Evolutionary conservation across 345 rosid species (phyloP), one percentile per base, ranked within the genome.

Genomic region (Mangifera indica): DNA sequence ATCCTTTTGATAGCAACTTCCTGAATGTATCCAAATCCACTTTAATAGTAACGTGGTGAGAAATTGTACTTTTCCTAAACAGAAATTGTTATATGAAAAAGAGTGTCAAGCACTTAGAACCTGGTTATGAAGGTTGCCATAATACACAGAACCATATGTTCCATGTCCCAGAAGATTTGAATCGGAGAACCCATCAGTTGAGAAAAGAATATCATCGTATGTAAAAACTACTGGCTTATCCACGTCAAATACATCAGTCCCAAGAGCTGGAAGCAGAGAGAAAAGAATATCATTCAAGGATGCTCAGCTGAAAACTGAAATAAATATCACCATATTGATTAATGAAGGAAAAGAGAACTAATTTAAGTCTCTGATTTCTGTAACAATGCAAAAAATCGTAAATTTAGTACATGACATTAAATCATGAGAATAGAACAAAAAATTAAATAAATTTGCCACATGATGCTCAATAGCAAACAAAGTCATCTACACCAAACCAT

Each of bases 151-250:
- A 70, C 98, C 97, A 81, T 90, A 94, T 25, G 86, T 87, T 73
- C 98, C 98, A 76, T 85, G 98, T 44, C 97, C 98, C 78, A 92
- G 91, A 81, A 94, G 97, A 76, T 76, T 87, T 62, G 93, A 79
- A 72, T 92, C 97, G 2, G 95, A 84, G 67, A 94, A 94, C 67
- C 87, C 95, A 82, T 92, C 95, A 3, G 97, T 87, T 10, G 98
- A 81, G 17, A 46, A 78, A 49, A 77, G 76, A 55, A 94, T 84
- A 49, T 94, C 97, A 75, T 91, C 97, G 64, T 83, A 91, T 10
- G 84, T 80, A 77, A 94, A 94, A 70, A 90, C 90, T 76, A 85
- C 84, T 60, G 97, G 97, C 87, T 92, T 92, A 77, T 91, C 98
- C 72, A 87, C 69, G 67, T 88, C 93, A 80, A 91, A 84, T 73